These are phyloP conservation scores for Pythium angustatum DNA, from an alignment of 352 stramenopile genomes.

Conservation along the genomic window DNA sequence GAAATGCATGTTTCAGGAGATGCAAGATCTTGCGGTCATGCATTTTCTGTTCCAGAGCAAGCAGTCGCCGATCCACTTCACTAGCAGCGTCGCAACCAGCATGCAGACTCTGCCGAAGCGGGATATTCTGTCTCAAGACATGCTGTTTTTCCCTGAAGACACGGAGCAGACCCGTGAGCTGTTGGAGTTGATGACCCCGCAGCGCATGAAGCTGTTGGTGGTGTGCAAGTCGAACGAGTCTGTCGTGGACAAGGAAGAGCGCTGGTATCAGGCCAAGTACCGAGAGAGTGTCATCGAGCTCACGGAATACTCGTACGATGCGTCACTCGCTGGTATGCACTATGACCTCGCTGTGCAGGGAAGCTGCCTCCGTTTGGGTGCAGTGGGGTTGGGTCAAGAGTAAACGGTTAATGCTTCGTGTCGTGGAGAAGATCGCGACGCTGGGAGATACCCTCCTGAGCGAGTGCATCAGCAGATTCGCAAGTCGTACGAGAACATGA, in stretches of 20 bases:
- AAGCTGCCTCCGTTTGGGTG: conserved; percentile 44
- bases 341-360: conserved; percentile 43
- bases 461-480: conserved; percentile 42
- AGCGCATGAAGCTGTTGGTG: conserved; percentile 41
- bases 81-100: conserved; percentile 25
- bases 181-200: conserved; percentile 39
- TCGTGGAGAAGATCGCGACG: conserved; percentile 40
- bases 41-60: conserved; percentile 39
- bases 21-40: conserved; percentile 31
- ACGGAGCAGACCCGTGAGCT: conserved; percentile 19
- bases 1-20: conserved; percentile 33
- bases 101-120: conserved; percentile 29
- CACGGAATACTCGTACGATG: too few species aligned
- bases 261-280: conserved; percentile 53
- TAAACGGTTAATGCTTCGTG: conserved; percentile 37
- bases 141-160: conserved; percentile 33
- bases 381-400: conserved; percentile 50
- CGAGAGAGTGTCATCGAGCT: conserved; percentile 33
- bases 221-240: conserved; percentile 37
- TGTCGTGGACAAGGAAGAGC: conserved; percentile 35
- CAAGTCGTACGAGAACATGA: conserved; percentile 53
- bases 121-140: conserved; percentile 28
- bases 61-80: conserved; percentile 32
- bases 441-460: conserved; percentile 35
- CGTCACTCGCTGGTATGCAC: too few species aligned